Base-by-base conservation (phyloP, 1,139 yeast species). In the Arxiozyma heterogenica region DNA sequence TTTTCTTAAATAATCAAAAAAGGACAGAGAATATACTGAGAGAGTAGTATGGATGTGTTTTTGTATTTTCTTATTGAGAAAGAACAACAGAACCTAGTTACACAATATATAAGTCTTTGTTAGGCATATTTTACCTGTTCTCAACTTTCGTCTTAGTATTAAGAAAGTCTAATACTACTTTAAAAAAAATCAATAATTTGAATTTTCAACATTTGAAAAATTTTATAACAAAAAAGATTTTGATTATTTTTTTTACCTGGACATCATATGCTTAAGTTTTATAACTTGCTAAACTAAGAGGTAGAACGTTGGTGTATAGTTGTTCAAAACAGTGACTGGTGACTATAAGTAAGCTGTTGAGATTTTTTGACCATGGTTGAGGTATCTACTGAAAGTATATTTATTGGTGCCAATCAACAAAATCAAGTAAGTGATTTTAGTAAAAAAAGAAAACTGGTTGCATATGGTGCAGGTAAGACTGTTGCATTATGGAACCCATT, bases 331-430 rank as follows among this genome's bases (percentile, higher is more conserved):
- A 12, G 15, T 12, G 15, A 34, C 39, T 15, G 6, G n/a, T 15
- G n/a, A 34, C 39, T 4, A 34, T 34, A 34, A 12, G 12, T n/a
- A 34, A 34, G 1, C 17, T 42, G 1, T 20, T 22, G 18, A 45
- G 18, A 8, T 30, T 20, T 20, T 27, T 20, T 4, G 20, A 25
- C 1, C 23, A 50, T 50, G 52, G 27, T 41, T 11, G 23, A 18
- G n/a, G 51, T 56, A 8, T 30, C 49, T 20, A 39, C 51, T 27
- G 86, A 83, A 55, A 86, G 86, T 46, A 74, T 84, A 9, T 83
- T 88, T 61, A 75, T 83, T 18, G 97, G 96, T 8, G 94, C 91
- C 39, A 89, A 89, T 66, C 79, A 81, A 59, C 91, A 86, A 62
- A 77, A 86, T 12, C 81, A 79, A 61, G 83, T 81, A 4, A 79